Conservation (phyloP, 1,139 yeast species). For the Debaryomyces fabryi region DNA sequence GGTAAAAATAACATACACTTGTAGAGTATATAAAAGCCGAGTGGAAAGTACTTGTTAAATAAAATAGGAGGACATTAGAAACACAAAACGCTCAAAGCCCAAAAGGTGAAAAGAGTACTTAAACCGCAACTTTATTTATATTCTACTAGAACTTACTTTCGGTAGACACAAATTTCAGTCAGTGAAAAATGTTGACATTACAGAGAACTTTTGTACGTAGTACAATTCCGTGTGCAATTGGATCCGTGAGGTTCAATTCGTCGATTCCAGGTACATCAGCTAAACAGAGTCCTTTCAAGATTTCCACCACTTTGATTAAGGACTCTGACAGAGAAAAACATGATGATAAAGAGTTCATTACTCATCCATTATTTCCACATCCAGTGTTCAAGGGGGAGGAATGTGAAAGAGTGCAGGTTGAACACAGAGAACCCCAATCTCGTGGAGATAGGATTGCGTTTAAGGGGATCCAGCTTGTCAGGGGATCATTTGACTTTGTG, state of each 20-base stretch:
- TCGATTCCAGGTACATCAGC: background rate
- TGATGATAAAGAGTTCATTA: slow-evolving; percentile 32
- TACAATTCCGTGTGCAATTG: background rate
- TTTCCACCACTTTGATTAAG: slow-evolving; percentile 32
- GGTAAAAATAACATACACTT: background rate
- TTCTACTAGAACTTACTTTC: background rate
- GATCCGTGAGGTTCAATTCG: slow-evolving; percentile 2
- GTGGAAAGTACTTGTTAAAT: background rate
- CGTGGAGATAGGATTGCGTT: slow-evolving; percentile 57
- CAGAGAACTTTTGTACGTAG: slow-evolving; percentile 1
- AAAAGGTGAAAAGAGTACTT: background rate
- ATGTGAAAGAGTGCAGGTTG: slow-evolving; percentile 48
- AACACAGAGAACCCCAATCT: slow-evolving; percentile 56
- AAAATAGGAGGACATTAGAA: background rate
- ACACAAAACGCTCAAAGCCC: background rate
- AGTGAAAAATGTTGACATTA: slow-evolving; percentile 1
- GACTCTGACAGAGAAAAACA: slow-evolving; percentile 29
- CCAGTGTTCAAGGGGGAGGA: slow-evolving; percentile 51
- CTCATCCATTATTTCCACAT: slow-evolving; percentile 59
- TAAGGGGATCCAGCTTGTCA: slow-evolving; percentile 44
- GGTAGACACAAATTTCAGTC: background rate
- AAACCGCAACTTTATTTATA: background rate
- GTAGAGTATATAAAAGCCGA: background rate
- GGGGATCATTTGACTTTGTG: slow-evolving; percentile 58
- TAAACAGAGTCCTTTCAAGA: slow-evolving; percentile 19